Conservation (phyloP, 371 early-diverging fungal species). For the Capillidium heterosporum region DNA sequence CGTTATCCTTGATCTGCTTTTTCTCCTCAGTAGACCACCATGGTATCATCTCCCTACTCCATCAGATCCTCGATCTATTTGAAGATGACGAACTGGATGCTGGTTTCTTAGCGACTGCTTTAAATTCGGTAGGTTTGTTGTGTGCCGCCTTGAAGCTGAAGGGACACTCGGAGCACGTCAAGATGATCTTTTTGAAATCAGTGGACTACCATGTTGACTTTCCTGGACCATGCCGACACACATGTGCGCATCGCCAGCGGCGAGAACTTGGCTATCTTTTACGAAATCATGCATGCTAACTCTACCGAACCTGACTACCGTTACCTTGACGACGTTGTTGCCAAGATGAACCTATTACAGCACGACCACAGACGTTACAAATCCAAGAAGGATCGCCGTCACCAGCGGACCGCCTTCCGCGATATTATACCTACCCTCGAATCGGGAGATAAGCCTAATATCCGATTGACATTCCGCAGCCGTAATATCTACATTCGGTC, state of each 20-base stretch:
- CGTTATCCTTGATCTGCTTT: slow-evolving; percentile 1
- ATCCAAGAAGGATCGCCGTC: slow-evolving; percentile 2
- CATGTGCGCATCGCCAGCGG: slow-evolving; percentile 1
- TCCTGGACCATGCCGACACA: background rate
- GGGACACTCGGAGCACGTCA: background rate
- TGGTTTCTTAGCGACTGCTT: background rate
- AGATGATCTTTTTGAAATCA: background rate
- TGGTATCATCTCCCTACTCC: background rate
- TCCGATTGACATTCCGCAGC: background rate
- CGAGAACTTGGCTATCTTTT: slow-evolving; percentile 2
- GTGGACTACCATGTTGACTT: slow-evolving; percentile 3
- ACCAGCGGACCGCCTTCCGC: slow-evolving; percentile 3
- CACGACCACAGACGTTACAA: background rate
- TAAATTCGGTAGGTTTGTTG: background rate
- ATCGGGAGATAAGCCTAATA: background rate
- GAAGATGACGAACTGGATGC: slow-evolving; percentile 2
- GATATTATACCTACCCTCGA: slow-evolving; percentile 4
- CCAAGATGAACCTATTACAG: background rate
- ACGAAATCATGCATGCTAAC: background rate
- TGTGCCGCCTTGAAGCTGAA: background rate
- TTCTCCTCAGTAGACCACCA: background rate
- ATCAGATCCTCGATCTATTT: background rate
- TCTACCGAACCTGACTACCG: background rate
- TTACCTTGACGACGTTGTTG: background rate
- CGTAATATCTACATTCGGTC: background rate